Conservation (phyloP, 2,329 filamentous ascomycete species). For the Metarhizium robertsii region DNA sequence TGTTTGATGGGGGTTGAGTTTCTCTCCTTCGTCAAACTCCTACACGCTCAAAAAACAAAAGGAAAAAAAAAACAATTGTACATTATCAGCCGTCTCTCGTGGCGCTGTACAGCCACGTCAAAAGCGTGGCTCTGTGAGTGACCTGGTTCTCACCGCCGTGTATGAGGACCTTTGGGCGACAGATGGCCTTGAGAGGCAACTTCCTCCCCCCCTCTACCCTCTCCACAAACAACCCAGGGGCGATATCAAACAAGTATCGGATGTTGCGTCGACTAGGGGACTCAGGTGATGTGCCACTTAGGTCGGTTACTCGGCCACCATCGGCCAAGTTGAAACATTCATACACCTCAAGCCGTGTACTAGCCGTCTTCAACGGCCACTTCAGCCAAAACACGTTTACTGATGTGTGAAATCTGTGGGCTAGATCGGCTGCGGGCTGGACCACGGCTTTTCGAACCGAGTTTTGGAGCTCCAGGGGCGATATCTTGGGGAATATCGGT, state of each 20-base stretch:
- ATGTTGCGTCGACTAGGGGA: conserved; percentile 20
- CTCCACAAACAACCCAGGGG: conserved; percentile 28
- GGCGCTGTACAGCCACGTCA: conserved; percentile 19
- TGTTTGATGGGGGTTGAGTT: background rate
- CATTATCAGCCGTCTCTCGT: background rate
- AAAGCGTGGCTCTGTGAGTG: conserved; percentile 21
- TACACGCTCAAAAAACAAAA: background rate
- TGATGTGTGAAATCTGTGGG: conserved; percentile 25
- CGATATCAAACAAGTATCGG: conserved; percentile 26
- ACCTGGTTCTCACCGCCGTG: conserved; percentile 17
- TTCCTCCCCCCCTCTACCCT: conserved; percentile 24
- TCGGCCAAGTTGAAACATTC: conserved; percentile 26
- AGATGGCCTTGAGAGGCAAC: conserved; percentile 20
- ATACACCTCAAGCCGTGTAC: conserved; percentile 26
- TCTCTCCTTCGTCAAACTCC: background rate
- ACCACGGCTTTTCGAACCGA: conserved; percentile 24
- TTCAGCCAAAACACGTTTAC: conserved; percentile 25
- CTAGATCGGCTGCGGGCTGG: conserved; percentile 26
- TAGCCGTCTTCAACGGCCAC: conserved; percentile 26
- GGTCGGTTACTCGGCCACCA: conserved; percentile 19
- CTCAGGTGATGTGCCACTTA: conserved; percentile 18
- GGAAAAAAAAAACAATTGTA: background rate
- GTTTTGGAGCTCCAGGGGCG: conserved; percentile 19
- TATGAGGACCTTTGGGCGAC: conserved; percentile 24
- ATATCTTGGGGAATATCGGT: conserved; percentile 16